Percentiles rank a stretch among this genome's conserved stretches.
Conservation (phyloP, 1,284 basidiomycete genomes). For the Ceratobasidium sp. region DNA sequence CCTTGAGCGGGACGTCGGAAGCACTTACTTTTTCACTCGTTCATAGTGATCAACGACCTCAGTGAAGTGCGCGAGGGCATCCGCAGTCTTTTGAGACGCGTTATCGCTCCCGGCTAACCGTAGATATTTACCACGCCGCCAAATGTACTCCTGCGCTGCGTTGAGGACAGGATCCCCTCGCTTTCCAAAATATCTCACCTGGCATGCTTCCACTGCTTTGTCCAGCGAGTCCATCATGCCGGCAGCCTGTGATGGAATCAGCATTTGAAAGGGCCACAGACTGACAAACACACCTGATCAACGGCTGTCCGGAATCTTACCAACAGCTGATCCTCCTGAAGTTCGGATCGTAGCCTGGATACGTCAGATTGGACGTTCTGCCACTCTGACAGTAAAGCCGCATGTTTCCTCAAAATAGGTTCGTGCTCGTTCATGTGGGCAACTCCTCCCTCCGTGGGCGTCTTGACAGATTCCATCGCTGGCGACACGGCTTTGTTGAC, state of each 20-base stretch:
- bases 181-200: slow-evolving; percentile 59
- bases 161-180: background rate
- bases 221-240: slow-evolving; percentile 97
- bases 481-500: slow-evolving; percentile 73
- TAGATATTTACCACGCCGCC: slow-evolving; percentile 55
- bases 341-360: slow-evolving; percentile 83
- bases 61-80: slow-evolving; percentile 9
- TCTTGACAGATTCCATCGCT: slow-evolving; percentile 62
- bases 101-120: background rate
- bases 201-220: slow-evolving; percentile 86
- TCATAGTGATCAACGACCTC: slow-evolving; percentile 37
- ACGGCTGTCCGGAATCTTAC: slow-evolving; percentile 93
- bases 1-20: too few relatives aligned
- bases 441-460: slow-evolving; percentile 58
- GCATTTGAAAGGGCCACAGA: background rate
- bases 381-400: slow-evolving; percentile 77
- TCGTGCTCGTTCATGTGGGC: slow-evolving; percentile 58
- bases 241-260: slow-evolving; percentile 63
- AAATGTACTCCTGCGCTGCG: slow-evolving; percentile 75
- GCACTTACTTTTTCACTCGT: slow-evolving; percentile 34
- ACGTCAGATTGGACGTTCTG: slow-evolving; percentile 81
- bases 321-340: slow-evolving; percentile 96
- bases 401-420: slow-evolving; percentile 74
- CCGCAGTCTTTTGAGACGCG: slow-evolving; percentile 2
- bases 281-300: slow-evolving; percentile 65